Percentiles rank a stretch among this genome's conserved stretches.
Evolutionary conservation across 192 early-diverging fungal species (phyloP).

Genomic region (Coemansia sp.): DNA sequence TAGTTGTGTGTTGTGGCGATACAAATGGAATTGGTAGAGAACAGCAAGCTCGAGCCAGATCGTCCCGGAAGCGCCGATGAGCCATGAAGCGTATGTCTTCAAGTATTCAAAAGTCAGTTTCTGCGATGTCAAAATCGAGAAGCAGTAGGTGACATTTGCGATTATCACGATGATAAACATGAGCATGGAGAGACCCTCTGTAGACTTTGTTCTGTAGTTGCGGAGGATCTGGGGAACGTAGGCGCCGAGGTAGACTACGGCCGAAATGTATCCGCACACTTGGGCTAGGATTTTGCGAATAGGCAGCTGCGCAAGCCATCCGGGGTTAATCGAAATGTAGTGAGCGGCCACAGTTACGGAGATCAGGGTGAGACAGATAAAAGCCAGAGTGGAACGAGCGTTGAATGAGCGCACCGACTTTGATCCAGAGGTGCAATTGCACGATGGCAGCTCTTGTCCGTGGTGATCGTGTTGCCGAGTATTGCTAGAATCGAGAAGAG

Average conservation of each 20-base stretch:
- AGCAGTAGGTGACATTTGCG: slow-evolving; percentile 62
- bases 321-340: slow-evolving; percentile 4
- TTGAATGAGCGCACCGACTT: background rate
- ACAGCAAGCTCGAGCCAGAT: slow-evolving; percentile 73
- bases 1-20: slow-evolving; percentile 25
- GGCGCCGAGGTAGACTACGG: slow-evolving; percentile 65
- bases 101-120: slow-evolving; percentile 63
- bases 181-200: slow-evolving; percentile 72
- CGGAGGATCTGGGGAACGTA: slow-evolving; percentile 78
- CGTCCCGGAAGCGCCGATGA: slow-evolving; percentile 69
- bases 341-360: background rate
- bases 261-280: slow-evolving; percentile 71
- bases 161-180: slow-evolving; percentile 78
- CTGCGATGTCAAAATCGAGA: slow-evolving; percentile 69
- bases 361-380: background rate
- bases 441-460: background rate
- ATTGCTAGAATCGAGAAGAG: slow-evolving; percentile 1
- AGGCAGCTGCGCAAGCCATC: slow-evolving; percentile 21
- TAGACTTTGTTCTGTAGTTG: slow-evolving; percentile 65
- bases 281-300: slow-evolving; percentile 54
- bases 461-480: slow-evolving; percentile 1
- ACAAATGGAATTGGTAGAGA: slow-evolving; percentile 67
- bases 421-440: background rate
- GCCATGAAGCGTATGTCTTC: slow-evolving; percentile 67
- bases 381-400: background rate